Evolutionary conservation across 805 yeast genomes (phyloP), one percentile per base, ranked within the genome.

Genomic region (Candida incommunis): DNA sequence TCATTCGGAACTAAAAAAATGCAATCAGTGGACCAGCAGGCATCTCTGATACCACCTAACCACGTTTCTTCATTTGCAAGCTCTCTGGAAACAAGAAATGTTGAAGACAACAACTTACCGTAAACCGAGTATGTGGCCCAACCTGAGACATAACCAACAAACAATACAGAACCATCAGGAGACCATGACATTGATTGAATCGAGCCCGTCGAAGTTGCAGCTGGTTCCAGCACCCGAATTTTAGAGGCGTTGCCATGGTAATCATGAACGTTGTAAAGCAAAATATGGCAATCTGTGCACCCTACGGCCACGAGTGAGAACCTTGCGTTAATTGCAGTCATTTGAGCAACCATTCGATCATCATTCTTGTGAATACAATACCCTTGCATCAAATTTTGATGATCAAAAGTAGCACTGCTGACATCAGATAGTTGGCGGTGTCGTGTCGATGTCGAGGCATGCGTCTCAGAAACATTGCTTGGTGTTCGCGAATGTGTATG

Each of bases 111-210:
- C 5, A 68, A 57, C 51, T 69, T 68, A 2, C 76, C 76, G 42
- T 69, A 59, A 3, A 63, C 65, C 2, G 76, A 70, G 50, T 59
- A 69, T 25, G 68, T 45, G 37, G 66, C 66, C 76, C 76, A 72
- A 1, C 74, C 74, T 43, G 57, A 58, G 49, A 53, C 48, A 58
- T 50, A 51, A 41, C 62, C 52, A 37, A 48, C 54, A 62, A 56
- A 45, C 23, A 54, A 26, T 23, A 61, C 21, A 61, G 57, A 46
- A 51, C 68, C 51, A 55, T 59, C 59, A 46, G 67, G 50, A 46
- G 69, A 50, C 62, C 64, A 59, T 2, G 52, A 29, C 34, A 64
- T 25, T n/a, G 50, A 45, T 13, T 49, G 50, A 5, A 58, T 46
- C 2, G 46, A 24, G 2, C 64, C 65, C 1, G 56, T 43, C 3